A percentile compares a stretch with the other conserved stretches of the same genome.
Conservation (phyloP, 306 rosid species). For the Castanea crenata region DNA sequence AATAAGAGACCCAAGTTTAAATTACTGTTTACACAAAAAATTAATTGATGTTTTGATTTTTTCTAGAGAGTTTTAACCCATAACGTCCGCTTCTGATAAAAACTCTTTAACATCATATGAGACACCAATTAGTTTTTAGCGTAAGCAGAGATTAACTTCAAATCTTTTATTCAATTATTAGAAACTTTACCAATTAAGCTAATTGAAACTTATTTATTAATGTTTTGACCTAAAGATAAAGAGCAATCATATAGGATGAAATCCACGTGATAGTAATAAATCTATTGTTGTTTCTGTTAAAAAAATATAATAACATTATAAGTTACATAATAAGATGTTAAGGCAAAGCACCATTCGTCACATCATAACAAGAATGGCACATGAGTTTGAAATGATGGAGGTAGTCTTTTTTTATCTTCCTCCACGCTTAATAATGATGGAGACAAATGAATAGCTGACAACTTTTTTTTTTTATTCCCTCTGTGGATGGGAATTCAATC, state of each 20-base stretch:
- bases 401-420: not conserved
- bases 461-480: not conserved
- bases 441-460: constrained; percentile 7
- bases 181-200: rapidly evolving
- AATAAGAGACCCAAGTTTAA: too few species aligned
- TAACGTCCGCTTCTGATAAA: too few species aligned
- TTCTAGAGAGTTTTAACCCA: too few species aligned
- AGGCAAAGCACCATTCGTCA: not conserved
- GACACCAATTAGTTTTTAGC: too few species aligned
- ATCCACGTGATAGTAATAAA: too few species aligned
- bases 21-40: too few species aligned
- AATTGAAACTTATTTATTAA: rapidly evolving
- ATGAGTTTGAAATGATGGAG: constrained; percentile 20
- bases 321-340: not conserved
- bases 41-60: too few species aligned
- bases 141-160: rapidly evolving
- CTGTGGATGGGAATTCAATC: not conserved
- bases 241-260: too few species aligned
- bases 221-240: too few species aligned
- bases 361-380: not conserved
- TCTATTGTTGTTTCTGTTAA: too few species aligned
- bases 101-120: too few species aligned
- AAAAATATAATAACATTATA: not conserved
- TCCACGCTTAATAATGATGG: constrained; percentile 15
- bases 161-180: rapidly evolving